These are phyloP conservation scores for Geotrichum carabidarum DNA, from an alignment of 1,139 yeast species.

Conservation along the genomic window DNA sequence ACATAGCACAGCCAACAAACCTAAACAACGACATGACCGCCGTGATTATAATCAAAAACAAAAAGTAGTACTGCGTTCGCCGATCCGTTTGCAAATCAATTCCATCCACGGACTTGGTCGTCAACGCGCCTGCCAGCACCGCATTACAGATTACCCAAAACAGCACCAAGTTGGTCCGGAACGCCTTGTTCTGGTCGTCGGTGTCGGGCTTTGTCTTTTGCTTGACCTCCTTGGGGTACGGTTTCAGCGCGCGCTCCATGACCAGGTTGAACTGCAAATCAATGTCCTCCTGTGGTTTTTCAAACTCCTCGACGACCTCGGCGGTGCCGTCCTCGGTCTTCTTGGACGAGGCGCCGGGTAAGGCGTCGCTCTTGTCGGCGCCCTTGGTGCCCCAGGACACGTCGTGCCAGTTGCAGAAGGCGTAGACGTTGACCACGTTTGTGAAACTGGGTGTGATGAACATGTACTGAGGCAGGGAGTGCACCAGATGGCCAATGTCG, in stretches of 20 bases:
- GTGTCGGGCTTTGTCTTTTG: conserved; percentile 33
- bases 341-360: conserved; percentile 50
- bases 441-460: conserved; percentile 85
- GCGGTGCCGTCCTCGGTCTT: conserved; percentile 62
- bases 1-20: conserved; percentile 60
- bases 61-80: conserved; percentile 55
- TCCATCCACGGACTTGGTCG: conserved; percentile 31
- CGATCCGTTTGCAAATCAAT: conserved; percentile 25
- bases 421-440: conserved; percentile 69
- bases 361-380: conserved; percentile 55
- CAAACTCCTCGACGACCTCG: conserved; percentile 65
- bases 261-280: conserved; percentile 45
- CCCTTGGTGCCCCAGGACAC: conserved; percentile 99
- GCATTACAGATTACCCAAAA: conserved; percentile 77
- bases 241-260: conserved; percentile 43
- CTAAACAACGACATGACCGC: conserved; percentile 75
- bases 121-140: conserved; percentile 62
- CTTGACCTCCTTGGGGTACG: conserved; percentile 38
- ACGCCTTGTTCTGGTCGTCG: conserved; percentile 62
- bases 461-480: conserved; percentile 81
- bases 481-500: conserved; percentile 94
- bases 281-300: conserved; percentile 65
- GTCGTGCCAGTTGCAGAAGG: conserved; percentile 94
- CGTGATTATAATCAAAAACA: conserved; percentile 73
- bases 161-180: conserved; percentile 74